Conservation (phyloP, 2,329 filamentous ascomycete genomes). For the Myriosclerotinia duriaeana region DNA sequence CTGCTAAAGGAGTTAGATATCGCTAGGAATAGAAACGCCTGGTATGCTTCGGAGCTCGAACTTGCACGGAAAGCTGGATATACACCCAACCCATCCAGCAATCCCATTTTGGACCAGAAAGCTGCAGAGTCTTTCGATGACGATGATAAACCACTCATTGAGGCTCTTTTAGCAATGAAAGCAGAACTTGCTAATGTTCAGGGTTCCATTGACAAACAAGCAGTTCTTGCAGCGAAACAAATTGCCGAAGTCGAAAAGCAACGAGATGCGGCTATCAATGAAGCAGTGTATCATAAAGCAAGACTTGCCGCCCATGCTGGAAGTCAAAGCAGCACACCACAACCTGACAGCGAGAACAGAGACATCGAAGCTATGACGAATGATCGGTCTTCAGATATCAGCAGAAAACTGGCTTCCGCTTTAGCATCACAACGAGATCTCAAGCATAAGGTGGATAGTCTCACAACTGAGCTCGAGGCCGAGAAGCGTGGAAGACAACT, state of each 20-base stretch:
- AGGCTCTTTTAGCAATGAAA: constrained; percentile 89
- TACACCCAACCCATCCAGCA: constrained; percentile 66
- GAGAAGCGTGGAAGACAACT: constrained; percentile 79
- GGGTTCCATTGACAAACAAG: constrained; percentile 83
- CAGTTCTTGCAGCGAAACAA: constrained; percentile 77
- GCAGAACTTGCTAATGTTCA: constrained; percentile 88
- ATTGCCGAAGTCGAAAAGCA: constrained; percentile 95
- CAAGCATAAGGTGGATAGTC: constrained; percentile 69
- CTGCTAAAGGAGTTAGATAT: constrained; percentile 84
- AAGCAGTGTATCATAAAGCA: constrained; percentile 92
- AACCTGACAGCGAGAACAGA: constrained; percentile 56
- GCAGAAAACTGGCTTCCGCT: constrained; percentile 77
- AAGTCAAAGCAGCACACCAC: constrained; percentile 62
- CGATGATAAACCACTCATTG: constrained; percentile 86
- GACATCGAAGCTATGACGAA: constrained; percentile 58
- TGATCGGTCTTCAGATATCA: constrained; percentile 72
- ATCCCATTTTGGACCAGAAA: constrained; percentile 73
- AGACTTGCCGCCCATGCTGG: constrained; percentile 79
- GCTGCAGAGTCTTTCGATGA: constrained; percentile 80
- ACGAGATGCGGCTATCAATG: constrained; percentile 87
- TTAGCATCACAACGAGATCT: constrained; percentile 77
- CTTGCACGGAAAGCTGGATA: constrained; percentile 90
- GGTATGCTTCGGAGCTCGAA: constrained; percentile 94
- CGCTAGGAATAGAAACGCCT: constrained; percentile 83
- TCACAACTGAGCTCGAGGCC: constrained; percentile 70